A percentile compares a stretch with the other conserved stretches of the same genome.
phyloP scores from a whole-genome alignment of 73 alveolate species.

The Paramecium biaurelia region DNA sequence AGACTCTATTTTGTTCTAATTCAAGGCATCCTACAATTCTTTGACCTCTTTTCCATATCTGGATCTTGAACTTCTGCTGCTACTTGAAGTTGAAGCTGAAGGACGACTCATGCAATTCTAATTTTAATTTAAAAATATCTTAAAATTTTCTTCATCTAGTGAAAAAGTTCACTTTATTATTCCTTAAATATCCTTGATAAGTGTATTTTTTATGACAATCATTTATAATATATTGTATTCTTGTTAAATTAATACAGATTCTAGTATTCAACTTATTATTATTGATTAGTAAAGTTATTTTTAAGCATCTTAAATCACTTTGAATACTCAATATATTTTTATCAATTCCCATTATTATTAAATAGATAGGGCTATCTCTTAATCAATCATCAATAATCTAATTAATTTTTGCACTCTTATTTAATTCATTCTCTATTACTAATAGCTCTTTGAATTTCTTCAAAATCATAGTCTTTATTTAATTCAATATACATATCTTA shows the following conservation, averaged over 20 bases:
- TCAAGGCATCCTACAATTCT: constrained; percentile 22
- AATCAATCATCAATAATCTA: no score
- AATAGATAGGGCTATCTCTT: no score
- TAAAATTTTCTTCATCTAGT: constrained; percentile 33
- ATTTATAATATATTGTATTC: not conserved
- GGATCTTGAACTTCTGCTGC: constrained; percentile 32
- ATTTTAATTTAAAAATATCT: constrained; percentile 10
- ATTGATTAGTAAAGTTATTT: not conserved
- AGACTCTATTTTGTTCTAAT: constrained; percentile 11
- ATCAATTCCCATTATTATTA: no score
- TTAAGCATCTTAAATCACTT: not conserved
- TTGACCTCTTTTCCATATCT: constrained; percentile 40
- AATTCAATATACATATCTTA: no score
- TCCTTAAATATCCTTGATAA: constrained; percentile 9
- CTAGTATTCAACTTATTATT: no score
- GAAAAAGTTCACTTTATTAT: constrained; percentile 49
- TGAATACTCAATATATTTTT: no score
- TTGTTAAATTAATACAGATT: no score
- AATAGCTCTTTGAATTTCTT: no score
- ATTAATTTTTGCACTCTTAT: no score
- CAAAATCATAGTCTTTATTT: no score
- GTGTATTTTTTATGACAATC: constrained; percentile 48
- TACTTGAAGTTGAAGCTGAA: constrained; percentile 31
- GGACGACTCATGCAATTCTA: constrained; percentile 19
- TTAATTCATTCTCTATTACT: no score